Evolutionary conservation across 345 rosid genomes (phyloP).

Genomic region (Cardamine resedifolia): DNA sequence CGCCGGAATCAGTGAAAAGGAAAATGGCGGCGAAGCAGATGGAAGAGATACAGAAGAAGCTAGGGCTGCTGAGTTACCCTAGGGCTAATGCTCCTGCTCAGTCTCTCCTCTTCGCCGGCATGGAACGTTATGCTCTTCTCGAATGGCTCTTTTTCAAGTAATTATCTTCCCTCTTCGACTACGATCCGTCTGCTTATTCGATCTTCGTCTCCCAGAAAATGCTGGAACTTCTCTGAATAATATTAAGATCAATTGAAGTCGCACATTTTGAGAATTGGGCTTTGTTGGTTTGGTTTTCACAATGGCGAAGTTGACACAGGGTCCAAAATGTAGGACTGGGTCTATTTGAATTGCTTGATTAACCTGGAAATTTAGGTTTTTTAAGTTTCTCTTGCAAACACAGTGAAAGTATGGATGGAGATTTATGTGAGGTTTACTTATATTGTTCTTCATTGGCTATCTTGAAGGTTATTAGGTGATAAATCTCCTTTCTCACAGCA

Average conservation of each 20-base stretch:
- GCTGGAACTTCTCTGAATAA: not conserved
- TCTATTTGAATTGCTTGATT: conserved; percentile 1
- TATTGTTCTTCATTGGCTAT: not conserved
- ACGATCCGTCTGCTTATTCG: not conserved
- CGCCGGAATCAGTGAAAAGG: conserved; percentile 5
- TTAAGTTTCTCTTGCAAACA: not conserved
- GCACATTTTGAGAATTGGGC: not conserved
- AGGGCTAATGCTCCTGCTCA: conserved; percentile 93
- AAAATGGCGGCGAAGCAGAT: conserved; percentile 87
- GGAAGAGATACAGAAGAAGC: conserved; percentile 90
- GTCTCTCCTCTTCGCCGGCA: conserved; percentile 97
- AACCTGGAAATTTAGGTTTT: not conserved
- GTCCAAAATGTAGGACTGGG: not conserved
- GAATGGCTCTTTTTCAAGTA: conserved; percentile 92
- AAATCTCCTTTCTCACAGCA: conserved; percentile 95
- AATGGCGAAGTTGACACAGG: not conserved
- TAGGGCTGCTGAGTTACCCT: conserved; percentile 61
- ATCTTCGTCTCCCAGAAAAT: not conserved
- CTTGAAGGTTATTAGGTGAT: conserved; percentile 76
- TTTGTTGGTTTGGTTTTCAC: conserved; percentile 12
- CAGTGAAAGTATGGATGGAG: not conserved
- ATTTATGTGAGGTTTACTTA: not conserved
- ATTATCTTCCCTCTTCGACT: not conserved
- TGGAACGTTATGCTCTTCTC: conserved; percentile 97
- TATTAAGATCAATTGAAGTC: not conserved